These are phyloP conservation scores for Apiospora hydei DNA, from an alignment of 2,329 filamentous ascomycete species.

Conservation along the genomic window DNA sequence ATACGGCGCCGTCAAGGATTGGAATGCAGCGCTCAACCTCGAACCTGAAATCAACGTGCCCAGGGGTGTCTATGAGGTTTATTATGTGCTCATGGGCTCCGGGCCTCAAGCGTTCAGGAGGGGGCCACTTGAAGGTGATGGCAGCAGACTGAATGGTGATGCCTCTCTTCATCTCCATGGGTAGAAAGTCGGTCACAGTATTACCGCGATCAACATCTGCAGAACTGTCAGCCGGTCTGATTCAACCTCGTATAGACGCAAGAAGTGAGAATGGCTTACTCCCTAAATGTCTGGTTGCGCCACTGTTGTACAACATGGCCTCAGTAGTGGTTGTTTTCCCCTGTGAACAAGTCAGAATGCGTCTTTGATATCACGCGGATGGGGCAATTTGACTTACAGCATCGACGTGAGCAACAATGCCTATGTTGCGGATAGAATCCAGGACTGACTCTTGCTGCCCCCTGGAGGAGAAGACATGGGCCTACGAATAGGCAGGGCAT, in stretches of 20 bases:
- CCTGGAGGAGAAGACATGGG: slow-evolving; percentile 30
- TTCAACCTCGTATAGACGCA: too few relatives aligned
- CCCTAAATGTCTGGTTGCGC: slow-evolving; percentile 85
- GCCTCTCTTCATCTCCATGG: slow-evolving; percentile 87
- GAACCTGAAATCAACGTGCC: slow-evolving; percentile 96
- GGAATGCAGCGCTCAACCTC: slow-evolving; percentile 91
- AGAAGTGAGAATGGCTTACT: slow-evolving; percentile 48
- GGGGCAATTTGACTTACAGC: slow-evolving; percentile 60
- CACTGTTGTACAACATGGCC: slow-evolving; percentile 98
- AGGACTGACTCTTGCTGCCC: slow-evolving; percentile 48
- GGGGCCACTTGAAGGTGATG: slow-evolving; percentile 93
- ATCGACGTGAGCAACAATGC: slow-evolving; percentile 98
- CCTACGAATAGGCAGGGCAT: slow-evolving; percentile 28
- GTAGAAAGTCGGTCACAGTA: slow-evolving; percentile 95
- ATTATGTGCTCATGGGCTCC: slow-evolving; percentile 58
- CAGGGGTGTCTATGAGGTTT: slow-evolving; percentile 95
- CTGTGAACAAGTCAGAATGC: slow-evolving; percentile 40
- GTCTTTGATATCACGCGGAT: background rate
- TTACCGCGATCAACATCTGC: slow-evolving; percentile 93
- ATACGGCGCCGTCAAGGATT: slow-evolving; percentile 89
- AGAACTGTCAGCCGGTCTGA: background rate
- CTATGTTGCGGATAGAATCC: slow-evolving; percentile 86
- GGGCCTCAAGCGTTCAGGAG: slow-evolving; percentile 44
- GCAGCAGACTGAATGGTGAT: slow-evolving; percentile 98
- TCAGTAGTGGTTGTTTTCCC: slow-evolving; percentile 99